phyloP scores from a whole-genome alignment of 2,329 filamentous ascomycete genomes.

The Fusarium proliferatum region DNA sequence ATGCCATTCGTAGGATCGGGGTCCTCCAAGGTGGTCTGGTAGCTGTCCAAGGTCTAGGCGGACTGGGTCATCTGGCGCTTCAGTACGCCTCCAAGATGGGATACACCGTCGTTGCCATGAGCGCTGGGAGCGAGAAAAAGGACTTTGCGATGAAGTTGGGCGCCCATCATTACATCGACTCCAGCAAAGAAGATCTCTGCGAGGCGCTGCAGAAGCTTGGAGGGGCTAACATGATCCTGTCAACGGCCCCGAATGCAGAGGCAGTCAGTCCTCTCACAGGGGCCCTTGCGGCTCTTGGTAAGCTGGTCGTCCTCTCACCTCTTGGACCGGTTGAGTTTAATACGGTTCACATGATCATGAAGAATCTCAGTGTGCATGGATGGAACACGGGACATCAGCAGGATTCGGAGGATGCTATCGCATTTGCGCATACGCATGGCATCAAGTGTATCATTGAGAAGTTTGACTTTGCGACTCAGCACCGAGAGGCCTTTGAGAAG shows the following conservation, averaged over 20 bases:
- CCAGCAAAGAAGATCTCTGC: constrained; percentile 60
- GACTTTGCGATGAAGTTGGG: constrained; percentile 67
- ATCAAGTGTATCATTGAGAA: constrained; percentile 74
- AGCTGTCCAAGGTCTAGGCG: constrained; percentile 76
- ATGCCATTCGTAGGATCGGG: constrained; percentile 65
- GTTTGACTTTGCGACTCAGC: constrained; percentile 64
- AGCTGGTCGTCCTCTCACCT: constrained; percentile 64
- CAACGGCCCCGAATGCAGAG: constrained; percentile 70
- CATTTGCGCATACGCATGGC: constrained; percentile 70
- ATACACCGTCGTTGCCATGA: constrained; percentile 76
- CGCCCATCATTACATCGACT: constrained; percentile 60
- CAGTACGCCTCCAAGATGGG: constrained; percentile 82
- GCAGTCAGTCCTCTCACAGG: constrained; percentile 63
- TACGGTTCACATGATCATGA: constrained; percentile 53
- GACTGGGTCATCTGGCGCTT: constrained; percentile 80
- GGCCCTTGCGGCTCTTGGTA: constrained; percentile 66
- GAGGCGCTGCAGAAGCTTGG: constrained; percentile 65
- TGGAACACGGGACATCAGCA: constrained; percentile 71
- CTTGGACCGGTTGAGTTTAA: constrained; percentile 58
- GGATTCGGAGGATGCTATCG: constrained; percentile 73
- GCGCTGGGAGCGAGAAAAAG: constrained; percentile 72
- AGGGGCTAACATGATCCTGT: constrained; percentile 69
- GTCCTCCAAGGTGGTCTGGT: constrained; percentile 63
- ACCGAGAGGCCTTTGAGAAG: constrained; percentile 56
- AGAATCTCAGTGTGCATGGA: constrained; percentile 70